Evolutionary conservation across 805 yeast genomes (phyloP), one percentile per base, ranked within the genome.

Genomic region (Yarrowia divulgata): DNA sequence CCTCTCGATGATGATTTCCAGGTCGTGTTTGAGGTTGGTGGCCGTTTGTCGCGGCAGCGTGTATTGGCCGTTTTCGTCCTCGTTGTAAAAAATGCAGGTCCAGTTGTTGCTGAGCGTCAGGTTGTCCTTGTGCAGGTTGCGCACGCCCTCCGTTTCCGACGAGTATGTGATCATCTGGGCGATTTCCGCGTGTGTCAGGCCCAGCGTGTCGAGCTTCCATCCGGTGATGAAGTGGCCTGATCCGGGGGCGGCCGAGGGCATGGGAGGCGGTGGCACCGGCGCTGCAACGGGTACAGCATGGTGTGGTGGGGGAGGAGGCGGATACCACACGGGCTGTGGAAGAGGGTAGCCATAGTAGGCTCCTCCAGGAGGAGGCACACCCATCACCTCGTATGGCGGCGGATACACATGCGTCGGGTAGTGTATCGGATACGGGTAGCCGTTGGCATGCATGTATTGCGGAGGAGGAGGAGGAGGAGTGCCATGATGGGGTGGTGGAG

Each of bases 91-190:
- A 19, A 60, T 60, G 34, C 34, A 12, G n/a, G 66, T 43, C 66
- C 66, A 60, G 52, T 60, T 60, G 46, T 60, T 60, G 34, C 66
- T 60, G 19, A 45, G 42, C 40, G 66, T 60, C 29, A 60, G 66
- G 10, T 43, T 60, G 42, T 45, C 52, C 13, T 34, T 60, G 66
- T 7, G 45, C 34, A 54, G n/a, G 34, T 37, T 19, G 12, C 60
- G 32, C 45, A 54, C 60, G 12, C 60, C 60, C 16, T 54, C 60
- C 7, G 60, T 54, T 23, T 54, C 60, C 14, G 45, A 39, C 34
- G 60, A 54, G 18, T 54, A 54, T 8, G 66, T 60, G 40, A 60
- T 60, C 52, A 60, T 34, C 8, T 8, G 5, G 8, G 32, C 34
- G 18, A 14, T 18, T 18, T 60, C 42, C 3, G 4, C 8, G 12